Evolutionary conservation across 2,329 filamentous ascomycete species (phyloP).

Genomic region (Didymella sp.): DNA sequence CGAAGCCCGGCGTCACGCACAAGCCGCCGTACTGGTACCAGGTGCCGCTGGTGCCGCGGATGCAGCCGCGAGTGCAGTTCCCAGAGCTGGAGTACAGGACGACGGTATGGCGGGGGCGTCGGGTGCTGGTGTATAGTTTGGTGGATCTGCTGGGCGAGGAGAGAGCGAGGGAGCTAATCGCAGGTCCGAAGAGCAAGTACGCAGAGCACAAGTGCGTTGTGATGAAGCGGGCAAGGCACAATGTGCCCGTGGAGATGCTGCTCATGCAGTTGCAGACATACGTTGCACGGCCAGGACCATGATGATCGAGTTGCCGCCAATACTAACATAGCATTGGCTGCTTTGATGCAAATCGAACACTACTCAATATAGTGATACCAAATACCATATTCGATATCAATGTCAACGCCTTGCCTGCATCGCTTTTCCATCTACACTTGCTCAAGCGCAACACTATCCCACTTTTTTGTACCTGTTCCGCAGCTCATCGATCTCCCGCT

Average conservation of each 20-base stretch:
- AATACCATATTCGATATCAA: no score
- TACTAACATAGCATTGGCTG: no score
- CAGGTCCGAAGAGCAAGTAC: conserved; percentile 26
- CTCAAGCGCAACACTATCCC: conserved; percentile 11
- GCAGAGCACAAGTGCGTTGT: conserved; percentile 36
- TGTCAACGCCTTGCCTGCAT: neutral
- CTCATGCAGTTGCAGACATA: conserved; percentile 46
- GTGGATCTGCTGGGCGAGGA: conserved; percentile 45
- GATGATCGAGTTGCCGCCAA: neutral
- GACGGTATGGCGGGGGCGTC: conserved; percentile 37
- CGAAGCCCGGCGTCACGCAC: conserved; percentile 31
- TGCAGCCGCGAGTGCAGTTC: conserved; percentile 38
- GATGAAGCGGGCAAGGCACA: conserved; percentile 38
- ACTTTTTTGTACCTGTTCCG: conserved; percentile 37
- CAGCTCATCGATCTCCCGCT: conserved; percentile 50
- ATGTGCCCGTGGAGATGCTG: conserved; percentile 37
- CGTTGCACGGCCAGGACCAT: conserved; percentile 23
- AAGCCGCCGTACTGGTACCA: conserved; percentile 36
- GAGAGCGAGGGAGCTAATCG: conserved; percentile 31
- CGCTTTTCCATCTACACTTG: neutral
- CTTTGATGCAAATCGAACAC: no score
- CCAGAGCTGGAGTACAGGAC: conserved; percentile 43
- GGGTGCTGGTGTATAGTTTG: conserved; percentile 47
- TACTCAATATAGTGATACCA: no score
- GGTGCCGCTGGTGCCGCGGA: conserved; percentile 34